Evolutionary conservation across 179 eudicot species (phyloP), one percentile per base, ranked within the genome.

Genomic region (Beta macrorhiza): DNA sequence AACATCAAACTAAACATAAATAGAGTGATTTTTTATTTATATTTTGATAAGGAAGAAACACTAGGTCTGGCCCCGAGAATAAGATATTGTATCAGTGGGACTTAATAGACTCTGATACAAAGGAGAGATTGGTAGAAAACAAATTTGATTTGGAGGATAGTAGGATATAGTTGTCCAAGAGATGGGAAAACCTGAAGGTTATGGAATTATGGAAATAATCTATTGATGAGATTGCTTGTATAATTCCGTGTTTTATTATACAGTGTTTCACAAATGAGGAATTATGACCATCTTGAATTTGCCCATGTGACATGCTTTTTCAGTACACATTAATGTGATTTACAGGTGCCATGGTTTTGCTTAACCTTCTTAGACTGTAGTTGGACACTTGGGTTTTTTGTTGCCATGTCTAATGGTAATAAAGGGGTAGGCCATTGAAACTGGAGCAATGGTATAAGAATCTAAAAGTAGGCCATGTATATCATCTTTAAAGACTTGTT

Each of bases 351-450:
- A 57, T 74, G 67, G 42, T 65, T 22, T 44, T 19, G 55, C 56
- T 74, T 74, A 13, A 25, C 22, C 42, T 69, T 69, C 49, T 55
- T 74, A 57, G 22, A 55, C 56, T 56, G 19, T 74, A 53, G 77
- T 1, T 56, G 61, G 32, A 51, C 25, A 72, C 22, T 20, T 5
- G 13, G 13, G 2, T 51, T 20, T n/a, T 51, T 8, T 5, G 42
- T 57, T 52, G 52, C 42, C 42, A 37, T 37, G 44, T 52, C 61
- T 11, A 22, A 9, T 72, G 56, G 37, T 72, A 51, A 5, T n/a
- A 19, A 45, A 45, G 49, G 74, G 29, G 17, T 70, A 70, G 45
- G 45, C 0, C 49, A n/a, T 32, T 7, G 22, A 74, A 29, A 56
- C 47, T 44, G 56, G 20, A 72, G n/a, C 37, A 5, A 51, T 51